Evolutionary conservation across 371 early-diverging fungal species (phyloP).

Genomic region (Mucor circinelloides): DNA sequence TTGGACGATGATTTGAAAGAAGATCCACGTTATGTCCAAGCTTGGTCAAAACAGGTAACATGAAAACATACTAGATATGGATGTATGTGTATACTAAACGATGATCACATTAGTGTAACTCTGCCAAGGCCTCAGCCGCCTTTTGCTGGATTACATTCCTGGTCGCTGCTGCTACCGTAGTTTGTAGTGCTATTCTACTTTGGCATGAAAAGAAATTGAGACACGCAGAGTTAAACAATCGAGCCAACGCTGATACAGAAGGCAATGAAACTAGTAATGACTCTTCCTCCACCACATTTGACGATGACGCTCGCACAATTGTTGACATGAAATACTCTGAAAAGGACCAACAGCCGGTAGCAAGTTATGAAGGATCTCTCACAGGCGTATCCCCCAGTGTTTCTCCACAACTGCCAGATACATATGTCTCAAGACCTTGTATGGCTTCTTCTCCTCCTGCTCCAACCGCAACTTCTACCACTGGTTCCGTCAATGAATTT

Average conservation of each 20-base stretch:
- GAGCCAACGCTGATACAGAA: not conserved
- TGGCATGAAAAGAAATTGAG: constrained; percentile 31
- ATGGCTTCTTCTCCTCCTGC: not conserved
- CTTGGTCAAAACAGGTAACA: constrained; percentile 49
- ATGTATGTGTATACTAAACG: not conserved
- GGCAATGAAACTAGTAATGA: not conserved
- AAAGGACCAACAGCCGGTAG: constrained; percentile 2
- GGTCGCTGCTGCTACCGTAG: constrained; percentile 13
- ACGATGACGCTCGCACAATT: constrained; percentile 13
- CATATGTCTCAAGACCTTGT: not conserved
- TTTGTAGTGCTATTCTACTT: constrained; percentile 18
- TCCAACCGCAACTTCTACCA: not conserved
- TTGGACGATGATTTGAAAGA: constrained; percentile 22
- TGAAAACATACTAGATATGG: constrained; percentile 1
- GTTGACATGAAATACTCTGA: constrained; percentile 7
- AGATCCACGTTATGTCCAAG: constrained; percentile 16
- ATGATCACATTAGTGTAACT: constrained; percentile 26
- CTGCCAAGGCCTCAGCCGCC: constrained; percentile 24
- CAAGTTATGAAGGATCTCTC: not conserved
- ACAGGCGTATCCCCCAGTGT: not conserved
- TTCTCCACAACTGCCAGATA: not conserved
- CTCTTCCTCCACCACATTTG: not conserved
- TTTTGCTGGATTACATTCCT: constrained; percentile 24
- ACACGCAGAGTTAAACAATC: not conserved
- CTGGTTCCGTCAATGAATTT: not conserved